These are phyloP conservation scores for Fusarium verrucosum DNA, from an alignment of 2,329 filamentous ascomycete species.

Conservation along the genomic window DNA sequence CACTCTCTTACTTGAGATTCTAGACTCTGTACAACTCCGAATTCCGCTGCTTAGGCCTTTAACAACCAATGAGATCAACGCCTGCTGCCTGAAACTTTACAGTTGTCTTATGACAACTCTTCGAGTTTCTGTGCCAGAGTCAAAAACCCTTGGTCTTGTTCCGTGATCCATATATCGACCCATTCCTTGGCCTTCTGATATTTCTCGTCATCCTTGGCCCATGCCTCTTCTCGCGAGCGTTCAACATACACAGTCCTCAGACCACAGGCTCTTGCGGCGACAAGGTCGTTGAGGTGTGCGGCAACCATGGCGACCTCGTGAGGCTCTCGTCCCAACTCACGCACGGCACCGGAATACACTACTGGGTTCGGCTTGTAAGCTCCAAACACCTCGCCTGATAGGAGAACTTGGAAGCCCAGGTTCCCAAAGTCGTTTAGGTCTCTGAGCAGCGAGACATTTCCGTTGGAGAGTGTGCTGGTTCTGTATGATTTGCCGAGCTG, in stretches of 20 bases:
- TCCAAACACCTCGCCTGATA: conserved; percentile 75
- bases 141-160: conserved; percentile 47
- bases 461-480: conserved; percentile 78
- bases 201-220: conserved; percentile 59
- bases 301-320: conserved; percentile 79
- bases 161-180: conserved; percentile 53
- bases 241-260: conserved; percentile 80
- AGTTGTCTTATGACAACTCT: conserved; percentile 17
- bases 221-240: conserved; percentile 71
- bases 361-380: conserved; percentile 77
- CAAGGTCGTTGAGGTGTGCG: conserved; percentile 75
- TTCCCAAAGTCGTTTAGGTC: conserved; percentile 69
- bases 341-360: conserved; percentile 75
- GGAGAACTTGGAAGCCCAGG: conserved; percentile 69
- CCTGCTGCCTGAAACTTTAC: neutral
- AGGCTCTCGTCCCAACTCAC: conserved; percentile 64
- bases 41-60: neutral
- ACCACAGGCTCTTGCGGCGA: conserved; percentile 70
- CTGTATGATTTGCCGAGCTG: conserved; percentile 60
- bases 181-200: conserved; percentile 60
- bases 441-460: conserved; percentile 71
- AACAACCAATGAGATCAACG: neutral
- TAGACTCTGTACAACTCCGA: neutral
- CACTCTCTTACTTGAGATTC: neutral
- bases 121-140: conserved; percentile 44